These are phyloP conservation scores for Ustilago bromivora DNA, from an alignment of 1,284 basidiomycete genomes.

Conservation along the genomic window DNA sequence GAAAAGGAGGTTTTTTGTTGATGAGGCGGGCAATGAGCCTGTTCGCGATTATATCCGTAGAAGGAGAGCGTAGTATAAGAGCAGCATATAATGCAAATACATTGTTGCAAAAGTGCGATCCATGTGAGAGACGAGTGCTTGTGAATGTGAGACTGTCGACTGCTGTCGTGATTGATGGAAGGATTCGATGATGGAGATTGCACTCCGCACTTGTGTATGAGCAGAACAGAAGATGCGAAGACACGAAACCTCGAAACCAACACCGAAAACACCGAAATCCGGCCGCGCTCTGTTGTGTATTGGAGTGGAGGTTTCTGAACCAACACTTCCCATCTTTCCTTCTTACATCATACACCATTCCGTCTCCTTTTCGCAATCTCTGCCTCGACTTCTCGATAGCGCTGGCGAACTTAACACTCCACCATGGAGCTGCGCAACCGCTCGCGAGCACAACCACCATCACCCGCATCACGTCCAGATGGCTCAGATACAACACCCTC, in stretches of 20 bases:
- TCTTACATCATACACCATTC: neutral
- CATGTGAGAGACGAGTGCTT: no score
- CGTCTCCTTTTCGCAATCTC: neutral
- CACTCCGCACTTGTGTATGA: no score
- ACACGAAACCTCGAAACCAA: neutral
- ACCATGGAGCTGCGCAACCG: conserved; percentile 16
- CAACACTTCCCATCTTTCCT: neutral
- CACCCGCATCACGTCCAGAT: neutral
- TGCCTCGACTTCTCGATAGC: neutral
- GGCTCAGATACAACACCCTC: neutral
- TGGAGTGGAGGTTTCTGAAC: conserved; percentile 1
- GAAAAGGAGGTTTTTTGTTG: conserved; percentile 85
- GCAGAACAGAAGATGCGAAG: no score
- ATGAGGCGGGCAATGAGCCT: conserved; percentile 75
- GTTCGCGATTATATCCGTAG: conserved; percentile 61
- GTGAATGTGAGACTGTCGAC: no score
- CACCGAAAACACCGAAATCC: conserved; percentile 4
- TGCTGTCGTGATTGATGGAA: no score
- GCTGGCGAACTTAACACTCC: neutral
- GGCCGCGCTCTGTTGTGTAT: neutral
- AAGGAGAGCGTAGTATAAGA: conserved; percentile 27
- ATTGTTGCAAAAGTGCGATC: no score
- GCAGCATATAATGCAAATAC: conserved; percentile 2
- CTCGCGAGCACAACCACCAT: conserved; percentile 6
- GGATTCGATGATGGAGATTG: no score